These are phyloP conservation scores for Pestalotiopsis sp. DNA, from an alignment of 2,329 filamentous ascomycete genomes.

Conservation along the genomic window DNA sequence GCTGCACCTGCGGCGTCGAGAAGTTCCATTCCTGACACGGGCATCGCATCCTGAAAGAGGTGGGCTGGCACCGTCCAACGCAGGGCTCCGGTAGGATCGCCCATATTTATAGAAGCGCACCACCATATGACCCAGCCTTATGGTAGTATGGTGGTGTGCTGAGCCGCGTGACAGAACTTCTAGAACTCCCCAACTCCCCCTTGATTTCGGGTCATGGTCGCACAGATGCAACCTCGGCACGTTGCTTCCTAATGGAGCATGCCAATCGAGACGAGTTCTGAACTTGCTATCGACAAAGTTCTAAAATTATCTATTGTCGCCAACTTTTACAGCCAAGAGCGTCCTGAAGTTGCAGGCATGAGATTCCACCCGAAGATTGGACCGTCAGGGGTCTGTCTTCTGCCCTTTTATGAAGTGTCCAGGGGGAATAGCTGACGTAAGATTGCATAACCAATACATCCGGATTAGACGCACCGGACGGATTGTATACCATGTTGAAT, in stretches of 20 bases:
- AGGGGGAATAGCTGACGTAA: neutral
- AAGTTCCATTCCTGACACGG: slow-evolving; percentile 21
- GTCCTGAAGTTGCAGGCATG: neutral
- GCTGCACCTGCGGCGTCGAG: slow-evolving; percentile 29
- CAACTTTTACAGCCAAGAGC: neutral
- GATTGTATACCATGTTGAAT: neutral
- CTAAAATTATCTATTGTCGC: neutral
- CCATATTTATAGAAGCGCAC: slow-evolving; percentile 3
- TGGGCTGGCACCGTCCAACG: neutral
- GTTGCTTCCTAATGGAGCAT: neutral
- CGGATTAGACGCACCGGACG: neutral
- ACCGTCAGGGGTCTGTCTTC: neutral
- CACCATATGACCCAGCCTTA: neutral
- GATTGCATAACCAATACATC: neutral
- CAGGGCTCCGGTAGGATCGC: neutral
- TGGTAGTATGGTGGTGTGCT: neutral
- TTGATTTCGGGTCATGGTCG: neutral
- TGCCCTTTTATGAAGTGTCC: neutral
- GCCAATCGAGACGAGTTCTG: neutral
- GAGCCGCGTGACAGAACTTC: neutral
- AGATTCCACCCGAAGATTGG: neutral
- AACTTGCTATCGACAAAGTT: neutral
- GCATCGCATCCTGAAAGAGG: neutral
- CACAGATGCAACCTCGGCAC: neutral
- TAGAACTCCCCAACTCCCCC: neutral